These are phyloP conservation scores for Mortierella sp. DNA, from an alignment of 371 early-diverging fungal genomes.

Conservation along the genomic window DNA sequence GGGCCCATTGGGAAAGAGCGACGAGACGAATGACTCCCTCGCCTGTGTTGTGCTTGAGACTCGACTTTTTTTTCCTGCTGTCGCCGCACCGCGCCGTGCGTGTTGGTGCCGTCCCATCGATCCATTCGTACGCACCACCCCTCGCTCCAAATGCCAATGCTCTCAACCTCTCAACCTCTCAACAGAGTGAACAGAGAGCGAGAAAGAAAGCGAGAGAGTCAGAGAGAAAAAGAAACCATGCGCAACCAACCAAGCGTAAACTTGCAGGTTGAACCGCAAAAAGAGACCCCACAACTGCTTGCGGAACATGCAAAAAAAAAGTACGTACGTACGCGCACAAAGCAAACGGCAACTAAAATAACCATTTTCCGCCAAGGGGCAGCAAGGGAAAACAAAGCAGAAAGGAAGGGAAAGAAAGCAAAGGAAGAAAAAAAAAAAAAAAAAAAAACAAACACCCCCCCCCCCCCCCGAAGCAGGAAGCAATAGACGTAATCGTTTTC, in stretches of 20 bases:
- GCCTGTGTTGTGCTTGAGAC: not conserved
- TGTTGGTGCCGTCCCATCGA: no score
- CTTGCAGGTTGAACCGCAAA: not conserved
- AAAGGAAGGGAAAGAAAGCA: no score
- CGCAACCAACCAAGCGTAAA: not conserved
- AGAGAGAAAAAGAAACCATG: not conserved
- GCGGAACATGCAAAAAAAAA: no score
- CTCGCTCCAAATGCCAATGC: not conserved
- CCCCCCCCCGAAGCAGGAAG: not conserved
- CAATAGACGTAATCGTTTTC: not conserved
- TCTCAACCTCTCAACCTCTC: no score
- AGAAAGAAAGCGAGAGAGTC: not conserved
- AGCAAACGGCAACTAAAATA: not conserved
- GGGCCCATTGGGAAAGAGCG: no score
- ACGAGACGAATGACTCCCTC: not conserved
- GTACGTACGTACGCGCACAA: no score
- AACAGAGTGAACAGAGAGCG: not conserved
- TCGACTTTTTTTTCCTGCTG: not conserved
- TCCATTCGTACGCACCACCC: not conserved
- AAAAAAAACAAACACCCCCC: no score
- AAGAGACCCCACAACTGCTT: no score
- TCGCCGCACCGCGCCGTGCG: not conserved
- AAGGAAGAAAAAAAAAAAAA: not conserved
- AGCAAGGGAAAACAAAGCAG: not conserved
- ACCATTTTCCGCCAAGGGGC: not conserved